Base-by-base conservation (phyloP, 192 early-diverging fungal species). In the Coemansia sp. region DNA sequence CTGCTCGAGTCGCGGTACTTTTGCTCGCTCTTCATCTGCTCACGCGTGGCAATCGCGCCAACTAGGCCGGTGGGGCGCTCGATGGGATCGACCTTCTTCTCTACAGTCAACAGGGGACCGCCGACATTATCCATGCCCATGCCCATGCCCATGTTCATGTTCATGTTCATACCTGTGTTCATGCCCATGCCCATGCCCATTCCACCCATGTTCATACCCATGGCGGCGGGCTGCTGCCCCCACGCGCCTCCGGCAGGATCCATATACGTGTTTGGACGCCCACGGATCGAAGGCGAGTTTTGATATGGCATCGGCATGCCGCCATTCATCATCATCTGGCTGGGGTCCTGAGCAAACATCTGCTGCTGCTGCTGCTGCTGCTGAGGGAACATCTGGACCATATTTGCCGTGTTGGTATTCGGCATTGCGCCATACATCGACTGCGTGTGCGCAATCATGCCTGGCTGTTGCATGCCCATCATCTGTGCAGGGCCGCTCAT, bases 1-100 rank as follows among this genome's bases (percentile, higher is more conserved):
- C 74, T 76, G 71, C 67, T 77, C 34, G 82, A 75, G 59, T 83
- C 77, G 59, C 74, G 73, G 61, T 83, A 83, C 61, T 83, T 83
- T 62, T 76, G 72, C 66, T 76, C 71, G 66, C 69, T 75, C 71
- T 75, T 74, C 69, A 80, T 69, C 60, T 83, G 82, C 74, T 83
- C 77, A 47, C 76, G 77, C 25, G 68, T 76, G 51, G 82, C 82
- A 64, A 83, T 83, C 6, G 82, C 82, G 27, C 82, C 82, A 6
- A 83, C 82, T 45, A 83, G 68, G 3, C 82, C 82, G 0, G 73
- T 79, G 11, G 72, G 71, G 18, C 69, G 65, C 65, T 75, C 69
- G 11, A 73, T 76, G 18, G 77, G 77, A 55, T 83, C 82, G 16
- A 18, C 62, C 67, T 80, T 83, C 45, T 75, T 75, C 50, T 83